Conservation (phyloP, 73 alveolate genomes). For the Paramecium biaurelia region DNA sequence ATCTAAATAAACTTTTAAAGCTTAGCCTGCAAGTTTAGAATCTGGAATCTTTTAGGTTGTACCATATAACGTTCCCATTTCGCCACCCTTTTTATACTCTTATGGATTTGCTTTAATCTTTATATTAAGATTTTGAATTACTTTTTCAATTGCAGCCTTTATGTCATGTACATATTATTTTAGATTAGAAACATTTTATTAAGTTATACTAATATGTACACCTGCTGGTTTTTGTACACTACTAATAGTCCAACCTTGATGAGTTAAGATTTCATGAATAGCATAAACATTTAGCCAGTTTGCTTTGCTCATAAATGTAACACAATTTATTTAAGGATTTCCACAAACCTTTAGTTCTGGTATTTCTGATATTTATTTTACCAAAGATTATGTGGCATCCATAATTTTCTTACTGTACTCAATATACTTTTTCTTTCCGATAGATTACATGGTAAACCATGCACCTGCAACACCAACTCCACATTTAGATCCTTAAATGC, state of each 20-base stretch:
- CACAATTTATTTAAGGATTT: conserved; percentile 61
- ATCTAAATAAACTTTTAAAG: background rate
- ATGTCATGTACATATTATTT: conserved; percentile 70
- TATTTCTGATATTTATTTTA: conserved; percentile 69
- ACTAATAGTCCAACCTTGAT: conserved; percentile 73
- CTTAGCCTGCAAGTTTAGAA: background rate
- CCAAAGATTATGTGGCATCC: conserved; percentile 73
- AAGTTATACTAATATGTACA: conserved; percentile 71
- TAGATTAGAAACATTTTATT: conserved; percentile 70
- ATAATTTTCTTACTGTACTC: conserved; percentile 73
- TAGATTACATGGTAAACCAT: conserved; percentile 88
- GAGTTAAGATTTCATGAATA: conserved; percentile 57
- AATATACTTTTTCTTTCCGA: conserved; percentile 85
- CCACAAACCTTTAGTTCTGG: conserved; percentile 78
- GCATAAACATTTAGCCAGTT: conserved; percentile 50
- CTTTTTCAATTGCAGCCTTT: conserved; percentile 73
- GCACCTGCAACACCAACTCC: conserved; percentile 95
- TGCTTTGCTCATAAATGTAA: background rate
- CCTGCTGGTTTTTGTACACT: conserved; percentile 74
- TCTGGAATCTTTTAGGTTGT: background rate
- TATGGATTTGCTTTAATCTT: background rate
- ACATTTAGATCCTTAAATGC: conserved; percentile 90
- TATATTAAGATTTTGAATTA: background rate
- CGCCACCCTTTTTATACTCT: background rate
- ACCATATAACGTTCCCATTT: background rate